Evolutionary conservation across 176 grass and related monocot species (phyloP).

Genomic region (Juncus effusus): DNA sequence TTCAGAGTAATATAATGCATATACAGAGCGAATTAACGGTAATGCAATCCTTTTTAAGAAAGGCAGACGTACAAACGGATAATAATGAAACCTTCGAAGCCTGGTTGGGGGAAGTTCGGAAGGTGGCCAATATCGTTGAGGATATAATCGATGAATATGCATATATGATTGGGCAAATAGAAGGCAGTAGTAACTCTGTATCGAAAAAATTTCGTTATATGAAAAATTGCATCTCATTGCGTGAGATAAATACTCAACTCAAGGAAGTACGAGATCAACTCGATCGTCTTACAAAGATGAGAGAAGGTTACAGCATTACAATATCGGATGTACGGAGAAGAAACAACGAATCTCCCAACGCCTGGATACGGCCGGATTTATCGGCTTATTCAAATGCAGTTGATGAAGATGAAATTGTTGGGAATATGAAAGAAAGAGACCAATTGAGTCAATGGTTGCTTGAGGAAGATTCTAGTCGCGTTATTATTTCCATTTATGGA

Average conservation of each 20-base stretch:
- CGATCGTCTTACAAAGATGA: conserved; percentile 32
- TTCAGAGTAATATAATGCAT: background rate
- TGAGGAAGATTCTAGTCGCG: background rate
- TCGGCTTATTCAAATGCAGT: background rate
- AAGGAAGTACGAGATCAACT: conserved; percentile 38
- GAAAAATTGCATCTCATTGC: conserved; percentile 29
- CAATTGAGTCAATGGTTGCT: background rate
- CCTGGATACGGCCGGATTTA: background rate
- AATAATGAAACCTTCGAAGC: background rate
- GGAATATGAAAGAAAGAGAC: background rate
- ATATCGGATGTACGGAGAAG: background rate
- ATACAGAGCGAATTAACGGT: background rate
- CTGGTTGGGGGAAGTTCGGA: conserved; percentile 12
- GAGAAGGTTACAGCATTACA: conserved; percentile 24
- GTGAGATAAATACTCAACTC: conserved; percentile 16
- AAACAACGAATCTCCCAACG: conserved; percentile 1
- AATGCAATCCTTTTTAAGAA: conserved; percentile 14
- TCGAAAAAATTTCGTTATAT: conserved; percentile 33
- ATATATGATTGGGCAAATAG: conserved; percentile 26
- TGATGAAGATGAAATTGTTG: conserved; percentile 1
- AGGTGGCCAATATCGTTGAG: conserved; percentile 21
- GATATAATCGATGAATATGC: conserved; percentile 38
- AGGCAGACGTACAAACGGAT: background rate
- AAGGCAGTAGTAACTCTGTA: conserved; percentile 15
- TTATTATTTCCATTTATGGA: background rate